Base-by-base conservation (phyloP, 805 yeast genomes). In the Zygosaccharomyces bailii region DNA sequence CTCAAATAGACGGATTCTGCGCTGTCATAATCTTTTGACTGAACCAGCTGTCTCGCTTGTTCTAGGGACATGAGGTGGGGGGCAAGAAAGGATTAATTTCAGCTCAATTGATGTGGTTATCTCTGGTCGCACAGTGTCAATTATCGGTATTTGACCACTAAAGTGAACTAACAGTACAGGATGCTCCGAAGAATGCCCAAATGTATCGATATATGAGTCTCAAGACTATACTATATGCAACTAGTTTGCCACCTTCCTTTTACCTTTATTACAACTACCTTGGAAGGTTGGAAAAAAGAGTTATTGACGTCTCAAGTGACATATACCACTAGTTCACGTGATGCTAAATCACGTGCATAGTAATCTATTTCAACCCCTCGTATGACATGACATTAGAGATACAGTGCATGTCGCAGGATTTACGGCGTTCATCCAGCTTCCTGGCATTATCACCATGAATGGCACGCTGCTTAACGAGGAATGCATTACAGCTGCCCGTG, bases 1-100 rank as follows among this genome's bases (percentile, higher is more conserved):
- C 71, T 70, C 44, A 70, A 61, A 64, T 83, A 88, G 24, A 75
- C 65, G 25, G 65, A 51, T 61, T 85, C 95, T 0, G 95, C 95
- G 18, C 66, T 66, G 1, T 63, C 67, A 44, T 67, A 71, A 21
- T 85, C 69, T 43, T 76, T 73, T 11, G 69, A 65, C 21, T 70
- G 60, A 4, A 70, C 77, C 11, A 83, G 80, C 34, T 69, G 68
- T 62, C 86, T 76, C 16, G 96, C 96, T 16, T 71, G 76, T 42
- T 75, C 74, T 44, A 85, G 65, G 4, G 59, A 46, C 63, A 59
- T 59, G 14, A 9, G 25, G 25, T 37, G 24, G 19, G 10, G 27
- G 18, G 39, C 27, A 19, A 18, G 31, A 6, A 24, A 3, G 14
- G 16, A 11, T 27, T 11, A 27, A 27, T 11, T 27, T 10, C 25